Base-by-base conservation (phyloP, 768 basidiomycete genomes). In the Trichaptum fuscoviolaceum region DNA sequence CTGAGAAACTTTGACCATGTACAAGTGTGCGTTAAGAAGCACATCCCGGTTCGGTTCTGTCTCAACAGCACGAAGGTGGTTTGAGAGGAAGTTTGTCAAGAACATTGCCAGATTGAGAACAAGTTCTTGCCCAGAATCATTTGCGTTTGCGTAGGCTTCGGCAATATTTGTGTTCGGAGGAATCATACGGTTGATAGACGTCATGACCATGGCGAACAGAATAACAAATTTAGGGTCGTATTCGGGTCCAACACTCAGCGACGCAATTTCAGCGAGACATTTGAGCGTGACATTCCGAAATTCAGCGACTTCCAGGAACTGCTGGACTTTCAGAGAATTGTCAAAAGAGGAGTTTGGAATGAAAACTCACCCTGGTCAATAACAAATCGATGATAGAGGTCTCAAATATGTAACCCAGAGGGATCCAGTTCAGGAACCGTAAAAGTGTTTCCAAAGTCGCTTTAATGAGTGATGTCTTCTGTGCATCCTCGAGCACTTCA, bases 141-240 rank as follows among this genome's bases (percentile, higher is more conserved):
- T 87, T 0, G 96, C 92, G 66, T 90, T 90, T 26, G 88, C 84
- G 75, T 97, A 99, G 15, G 95, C 96, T 68, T 91, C 87, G 1
- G 94, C 90, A 70, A 99, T 95, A 74, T 99, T 95, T 60, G 96
- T 98, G 67, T 86, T 90, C 10, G 95, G 95, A 35, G 95, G 96
- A 27, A 98, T 90, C 95, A 98, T 98, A 66, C 93, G 90, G 78
- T 99, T 98, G 71, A 97, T 79, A 57, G 94, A 91, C 4, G 95
- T 96, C 95, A 98, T 96, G 76, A 97, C 96, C 88, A 96, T 95
- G 64, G 93, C 92, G 82, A 99, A 99, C 35, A 99, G 82, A 70
- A 95, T 94, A 68, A 95, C 94, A 76, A 98, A 99, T 84, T 99
- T 99, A 27, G 89, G 88, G 76, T 99, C 96, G 77, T 98, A 99